Percentiles rank a stretch among this genome's conserved stretches.
These are phyloP conservation scores for Komagataella populi DNA, from an alignment of 805 yeast genomes.

Conservation along the genomic window DNA sequence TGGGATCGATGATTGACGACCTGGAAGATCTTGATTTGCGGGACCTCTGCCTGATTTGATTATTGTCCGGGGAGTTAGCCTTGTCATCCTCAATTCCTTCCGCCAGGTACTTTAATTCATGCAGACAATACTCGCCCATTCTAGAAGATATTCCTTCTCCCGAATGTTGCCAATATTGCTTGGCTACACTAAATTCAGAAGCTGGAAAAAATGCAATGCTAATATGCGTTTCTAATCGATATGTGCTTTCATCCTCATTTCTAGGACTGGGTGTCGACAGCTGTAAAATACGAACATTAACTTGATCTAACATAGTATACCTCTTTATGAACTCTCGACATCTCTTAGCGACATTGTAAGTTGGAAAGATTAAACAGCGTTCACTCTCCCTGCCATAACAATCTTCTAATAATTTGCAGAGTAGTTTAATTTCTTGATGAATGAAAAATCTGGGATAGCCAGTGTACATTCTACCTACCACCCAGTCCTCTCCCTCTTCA, in stretches of 20 bases:
- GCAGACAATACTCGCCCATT: slow-evolving; percentile 70
- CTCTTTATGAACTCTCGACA: slow-evolving; percentile 67
- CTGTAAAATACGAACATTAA: slow-evolving; percentile 51
- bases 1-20: slow-evolving; percentile 2
- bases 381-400: slow-evolving; percentile 78
- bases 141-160: slow-evolving; percentile 96
- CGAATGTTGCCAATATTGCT: slow-evolving; percentile 91
- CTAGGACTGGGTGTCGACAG: slow-evolving; percentile 58
- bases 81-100: slow-evolving; percentile 10
- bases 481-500: slow-evolving; percentile 81
- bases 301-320: slow-evolving; percentile 20
- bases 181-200: slow-evolving; percentile 47
- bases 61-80: slow-evolving; percentile 1
- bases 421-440: slow-evolving; percentile 45
- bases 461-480: slow-evolving; percentile 59
- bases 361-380: slow-evolving; percentile 60
- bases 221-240: slow-evolving; percentile 51
- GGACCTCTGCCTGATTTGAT: slow-evolving; percentile 1
- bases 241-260: slow-evolving; percentile 41
- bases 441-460: slow-evolving; percentile 86
- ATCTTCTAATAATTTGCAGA: slow-evolving; percentile 37
- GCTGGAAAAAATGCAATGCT: slow-evolving; percentile 70
- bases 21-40: slow-evolving; percentile 3
- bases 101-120: slow-evolving; percentile 33
- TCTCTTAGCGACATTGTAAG: slow-evolving; percentile 66